Base-by-base conservation (phyloP, 2,329 filamentous ascomycete genomes). In the Trichoderma brevicompactum region DNA sequence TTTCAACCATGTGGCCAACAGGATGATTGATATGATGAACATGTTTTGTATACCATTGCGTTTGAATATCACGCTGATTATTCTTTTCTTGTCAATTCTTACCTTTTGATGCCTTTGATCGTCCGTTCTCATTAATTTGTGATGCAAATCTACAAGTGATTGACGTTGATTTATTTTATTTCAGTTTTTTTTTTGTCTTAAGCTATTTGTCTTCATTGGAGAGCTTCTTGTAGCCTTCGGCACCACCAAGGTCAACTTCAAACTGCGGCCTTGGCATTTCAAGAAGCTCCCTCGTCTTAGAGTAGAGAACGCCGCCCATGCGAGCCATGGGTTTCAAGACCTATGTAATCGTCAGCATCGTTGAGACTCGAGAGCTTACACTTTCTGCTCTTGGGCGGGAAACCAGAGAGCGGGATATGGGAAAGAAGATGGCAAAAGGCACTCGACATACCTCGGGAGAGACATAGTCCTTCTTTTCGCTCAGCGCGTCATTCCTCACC, bases 301-400 rank as follows among this genome's bases (percentile, higher is more conserved):
- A 90, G 75, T 97, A 98, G 0, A 90, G 90, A 71, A 97, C 96
- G 1, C 94, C 94, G 32, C 94, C 94, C 28, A 97, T 73, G 43
- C 94, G 86, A 69, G 87, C 87, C 15, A 97, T 83, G 0, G 94
- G 92, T 68, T 86, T 86, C 64, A 97, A 78, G 8, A 96, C 83
- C 79, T 89, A 48, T 7, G 2, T 58, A 28, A 17, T n/a, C 23
- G 43, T 44, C 15, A 56, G 40, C 7, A 8, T 36, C 8, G 10
- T 61, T 38, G 5, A n/a, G 15, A 28, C 2, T 40, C 23, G 5
- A 34, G 2, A 13, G 40, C 15, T 43, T 43, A 10, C 36, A 8
- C 4, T 12, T 7, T 32, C 7, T 13, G 5, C 1, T 28, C 23
- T 5, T 49, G 23, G 23, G 23, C 2, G 5, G 23, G 23, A 28